Evolutionary conservation across 192 early-diverging fungal species (phyloP).

Genomic region (Linnemannia elongata): DNA sequence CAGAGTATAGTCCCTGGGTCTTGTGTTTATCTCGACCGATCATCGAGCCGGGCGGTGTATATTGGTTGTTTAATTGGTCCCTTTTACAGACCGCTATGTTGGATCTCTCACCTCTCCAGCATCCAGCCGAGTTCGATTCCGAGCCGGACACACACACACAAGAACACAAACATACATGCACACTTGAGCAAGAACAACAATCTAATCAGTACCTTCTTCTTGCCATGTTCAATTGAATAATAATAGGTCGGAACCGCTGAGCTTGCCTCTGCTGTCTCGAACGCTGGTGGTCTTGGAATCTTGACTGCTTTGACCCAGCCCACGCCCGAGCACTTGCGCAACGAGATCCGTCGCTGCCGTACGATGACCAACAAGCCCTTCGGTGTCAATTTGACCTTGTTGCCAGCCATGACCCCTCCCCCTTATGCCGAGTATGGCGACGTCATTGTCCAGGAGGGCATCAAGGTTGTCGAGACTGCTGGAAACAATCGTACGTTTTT

Average conservation of each 20-base stretch:
- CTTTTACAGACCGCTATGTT: too few relatives aligned
- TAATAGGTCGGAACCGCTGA: slow-evolving; percentile 61
- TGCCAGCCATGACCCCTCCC: slow-evolving; percentile 86
- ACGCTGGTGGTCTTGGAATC: slow-evolving; percentile 82
- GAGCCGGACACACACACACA: background rate
- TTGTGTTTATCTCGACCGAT: too few relatives aligned
- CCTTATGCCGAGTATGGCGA: slow-evolving; percentile 80
- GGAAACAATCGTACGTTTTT: slow-evolving; percentile 80
- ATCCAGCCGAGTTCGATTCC: too few relatives aligned
- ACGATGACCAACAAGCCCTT: slow-evolving; percentile 85
- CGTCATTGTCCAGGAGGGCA: slow-evolving; percentile 81
- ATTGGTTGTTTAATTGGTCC: too few relatives aligned
- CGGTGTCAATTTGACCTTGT: slow-evolving; percentile 85
- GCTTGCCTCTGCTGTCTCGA: slow-evolving; percentile 78
- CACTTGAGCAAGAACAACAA: slow-evolving; percentile 24
- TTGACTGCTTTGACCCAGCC: slow-evolving; percentile 85
- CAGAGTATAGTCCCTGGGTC: too few relatives aligned
- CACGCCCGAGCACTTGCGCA: slow-evolving; percentile 79
- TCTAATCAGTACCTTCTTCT: too few relatives aligned
- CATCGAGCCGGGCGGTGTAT: too few relatives aligned
- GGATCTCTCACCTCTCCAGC: too few relatives aligned
- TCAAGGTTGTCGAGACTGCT: slow-evolving; percentile 88
- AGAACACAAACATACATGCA: too few relatives aligned
- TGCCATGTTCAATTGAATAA: background rate
- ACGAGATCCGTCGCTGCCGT: slow-evolving; percentile 79